Evolutionary conservation across 768 basidiomycete genomes (phyloP).

Genomic region (Phlegmacium glaucopus): DNA sequence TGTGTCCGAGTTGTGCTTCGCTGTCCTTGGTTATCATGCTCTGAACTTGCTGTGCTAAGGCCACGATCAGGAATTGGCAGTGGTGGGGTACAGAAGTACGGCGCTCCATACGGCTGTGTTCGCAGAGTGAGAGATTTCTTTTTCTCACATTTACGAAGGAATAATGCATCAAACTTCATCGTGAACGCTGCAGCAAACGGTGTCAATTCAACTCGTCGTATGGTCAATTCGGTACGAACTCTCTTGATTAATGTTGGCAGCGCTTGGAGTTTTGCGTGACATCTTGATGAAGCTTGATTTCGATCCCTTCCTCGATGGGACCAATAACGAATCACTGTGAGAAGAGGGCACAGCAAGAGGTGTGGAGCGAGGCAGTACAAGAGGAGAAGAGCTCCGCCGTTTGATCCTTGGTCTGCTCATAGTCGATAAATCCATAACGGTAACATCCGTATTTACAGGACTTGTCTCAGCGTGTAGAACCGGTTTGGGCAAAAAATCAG

Average conservation of each 20-base stretch:
- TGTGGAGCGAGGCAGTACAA: conserved; percentile 15
- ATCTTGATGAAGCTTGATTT: conserved; percentile 10
- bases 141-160: conserved; percentile 24
- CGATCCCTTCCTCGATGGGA: conserved; percentile 10
- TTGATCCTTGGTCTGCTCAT: conserved; percentile 21
- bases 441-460: no score
- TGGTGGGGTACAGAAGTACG: conserved; percentile 58
- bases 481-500: neutral
- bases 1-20: conserved; percentile 1
- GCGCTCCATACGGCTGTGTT: conserved; percentile 62
- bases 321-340: conserved; percentile 7
- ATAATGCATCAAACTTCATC: conserved; percentile 8
- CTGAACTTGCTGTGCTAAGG: neutral
- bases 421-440: conserved; percentile 10
- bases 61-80: conserved; percentile 12
- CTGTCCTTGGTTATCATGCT: neutral
- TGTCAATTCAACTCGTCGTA: neutral
- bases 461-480: no score
- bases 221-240: conserved; percentile 3
- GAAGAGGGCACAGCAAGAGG: conserved; percentile 1
- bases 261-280: conserved; percentile 19
- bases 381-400: conserved; percentile 24
- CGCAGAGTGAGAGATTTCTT: conserved; percentile 34
- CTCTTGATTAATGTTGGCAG: conserved; percentile 11
- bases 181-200: conserved; percentile 2